A percentile compares a stretch with the other conserved stretches of the same genome.
phyloP scores from a whole-genome alignment of 2,329 filamentous ascomycete genomes.

The Penicillium sp. region DNA sequence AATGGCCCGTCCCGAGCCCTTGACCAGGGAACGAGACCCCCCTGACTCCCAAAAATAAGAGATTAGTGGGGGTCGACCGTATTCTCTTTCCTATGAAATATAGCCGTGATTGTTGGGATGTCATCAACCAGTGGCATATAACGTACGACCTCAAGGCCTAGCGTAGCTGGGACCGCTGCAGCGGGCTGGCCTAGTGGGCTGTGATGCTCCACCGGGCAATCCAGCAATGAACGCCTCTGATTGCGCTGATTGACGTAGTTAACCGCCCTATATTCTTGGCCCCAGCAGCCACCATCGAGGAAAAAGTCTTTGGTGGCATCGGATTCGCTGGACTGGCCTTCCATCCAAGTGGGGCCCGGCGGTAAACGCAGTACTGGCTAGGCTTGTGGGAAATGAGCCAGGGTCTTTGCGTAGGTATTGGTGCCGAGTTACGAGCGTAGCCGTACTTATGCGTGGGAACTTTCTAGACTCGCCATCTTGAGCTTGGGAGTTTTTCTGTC shows the following conservation, averaged over 20 bases:
- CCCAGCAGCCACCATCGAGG: constrained; percentile 10
- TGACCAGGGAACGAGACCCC: constrained; percentile 1
- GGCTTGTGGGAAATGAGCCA: constrained; percentile 8
- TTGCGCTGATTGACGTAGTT: constrained; percentile 8
- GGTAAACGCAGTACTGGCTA: constrained; percentile 10
- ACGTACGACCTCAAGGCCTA: neutral
- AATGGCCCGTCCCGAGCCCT: constrained; percentile 31
- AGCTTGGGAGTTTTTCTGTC: neutral
- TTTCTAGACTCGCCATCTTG: neutral
- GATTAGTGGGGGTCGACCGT: neutral
- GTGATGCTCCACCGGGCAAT: constrained; percentile 15
- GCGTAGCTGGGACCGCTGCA: constrained; percentile 12
- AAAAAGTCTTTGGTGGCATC: constrained; percentile 6
- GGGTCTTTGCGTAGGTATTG: neutral
- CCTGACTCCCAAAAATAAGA: constrained; percentile 3
- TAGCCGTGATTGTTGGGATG: neutral
- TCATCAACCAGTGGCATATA: constrained; percentile 4
- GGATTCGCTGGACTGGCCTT: constrained; percentile 13
- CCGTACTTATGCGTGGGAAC: neutral
- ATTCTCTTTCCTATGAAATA: neutral
- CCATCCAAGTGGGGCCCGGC: constrained; percentile 17
- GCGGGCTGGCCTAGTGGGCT: constrained; percentile 12
- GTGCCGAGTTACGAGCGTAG: neutral
- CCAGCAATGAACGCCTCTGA: constrained; percentile 11
- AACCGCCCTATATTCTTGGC: constrained; percentile 10